Evolutionary conservation across 129 eudicot genomes (phyloP).

Genomic region (Mikania micrantha): DNA sequence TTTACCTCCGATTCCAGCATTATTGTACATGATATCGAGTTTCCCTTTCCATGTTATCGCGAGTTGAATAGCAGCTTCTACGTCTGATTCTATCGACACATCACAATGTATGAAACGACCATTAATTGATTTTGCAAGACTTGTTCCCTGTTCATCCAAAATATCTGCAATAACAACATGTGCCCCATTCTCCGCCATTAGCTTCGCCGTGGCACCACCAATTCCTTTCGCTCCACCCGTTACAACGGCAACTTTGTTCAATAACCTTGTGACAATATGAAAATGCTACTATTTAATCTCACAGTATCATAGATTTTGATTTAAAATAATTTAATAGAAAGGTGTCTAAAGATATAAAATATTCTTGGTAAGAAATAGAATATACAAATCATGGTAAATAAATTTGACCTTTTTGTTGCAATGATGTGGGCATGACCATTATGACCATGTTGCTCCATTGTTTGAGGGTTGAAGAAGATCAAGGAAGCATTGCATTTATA

Average conservation of each 20-base stretch:
- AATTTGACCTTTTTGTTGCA: conserved; percentile 28
- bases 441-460: conserved; percentile 20
- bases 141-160: conserved; percentile 27
- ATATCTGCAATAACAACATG: conserved; percentile 37
- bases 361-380: neutral
- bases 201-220: conserved; percentile 35
- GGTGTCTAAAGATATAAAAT: neutral
- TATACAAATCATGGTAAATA: neutral
- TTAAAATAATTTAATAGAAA: neutral
- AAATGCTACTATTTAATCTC: neutral
- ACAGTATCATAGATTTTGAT: neutral
- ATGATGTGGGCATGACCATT: conserved; percentile 11
- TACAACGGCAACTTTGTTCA: conserved; percentile 38
- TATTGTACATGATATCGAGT: conserved; percentile 34
- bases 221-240: conserved; percentile 48
- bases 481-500: conserved; percentile 13
- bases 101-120: conserved; percentile 36
- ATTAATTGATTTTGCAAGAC: conserved; percentile 13
- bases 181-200: conserved; percentile 37
- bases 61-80: conserved; percentile 26
- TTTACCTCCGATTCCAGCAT: conserved; percentile 32
- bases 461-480: neutral
- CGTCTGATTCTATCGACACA: conserved; percentile 28
- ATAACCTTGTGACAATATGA: conserved; percentile 33
- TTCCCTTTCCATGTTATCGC: conserved; percentile 35